These are phyloP conservation scores for Komagataella ulmi DNA, from an alignment of 805 yeast genomes.

Conservation along the genomic window DNA sequence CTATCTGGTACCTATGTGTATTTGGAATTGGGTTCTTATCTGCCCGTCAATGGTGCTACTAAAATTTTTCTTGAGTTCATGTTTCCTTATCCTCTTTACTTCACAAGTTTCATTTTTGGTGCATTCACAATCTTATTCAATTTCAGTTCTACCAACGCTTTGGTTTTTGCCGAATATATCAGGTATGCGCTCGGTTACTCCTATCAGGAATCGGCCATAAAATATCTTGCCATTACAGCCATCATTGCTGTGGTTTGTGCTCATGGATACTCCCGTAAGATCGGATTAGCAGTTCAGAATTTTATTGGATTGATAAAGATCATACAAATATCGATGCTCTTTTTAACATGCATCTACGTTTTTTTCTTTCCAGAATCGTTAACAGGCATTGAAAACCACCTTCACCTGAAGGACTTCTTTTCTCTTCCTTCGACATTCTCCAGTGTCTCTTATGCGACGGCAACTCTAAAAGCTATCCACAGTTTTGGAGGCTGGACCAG, in stretches of 20 bases:
- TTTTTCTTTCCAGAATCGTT: constrained; percentile 18
- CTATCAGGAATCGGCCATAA: constrained; percentile 16
- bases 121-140: constrained; percentile 27
- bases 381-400: constrained; percentile 9
- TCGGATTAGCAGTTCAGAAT: constrained; percentile 30
- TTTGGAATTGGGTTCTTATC: constrained; percentile 49
- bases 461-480: constrained; percentile 30
- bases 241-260: constrained; percentile 9
- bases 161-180: constrained; percentile 36
- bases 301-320: constrained; percentile 30
- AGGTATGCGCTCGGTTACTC: constrained; percentile 23
- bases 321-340: constrained; percentile 21
- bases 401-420: constrained; percentile 6
- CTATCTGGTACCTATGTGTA: constrained; percentile 47
- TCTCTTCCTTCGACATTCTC: constrained; percentile 13
- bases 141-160: constrained; percentile 28
- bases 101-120: constrained; percentile 26
- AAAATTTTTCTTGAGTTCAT: constrained; percentile 52
- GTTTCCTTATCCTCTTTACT: constrained; percentile 36
- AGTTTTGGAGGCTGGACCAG: constrained; percentile 37
- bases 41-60: constrained; percentile 62
- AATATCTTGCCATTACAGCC: constrained; percentile 7
- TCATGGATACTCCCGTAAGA: constrained; percentile 27
- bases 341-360: constrained; percentile 26
- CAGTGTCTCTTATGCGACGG: constrained; percentile 23